Conservation (phyloP, 176 grass and related monocot genomes). For the Oryza brachyantha region DNA sequence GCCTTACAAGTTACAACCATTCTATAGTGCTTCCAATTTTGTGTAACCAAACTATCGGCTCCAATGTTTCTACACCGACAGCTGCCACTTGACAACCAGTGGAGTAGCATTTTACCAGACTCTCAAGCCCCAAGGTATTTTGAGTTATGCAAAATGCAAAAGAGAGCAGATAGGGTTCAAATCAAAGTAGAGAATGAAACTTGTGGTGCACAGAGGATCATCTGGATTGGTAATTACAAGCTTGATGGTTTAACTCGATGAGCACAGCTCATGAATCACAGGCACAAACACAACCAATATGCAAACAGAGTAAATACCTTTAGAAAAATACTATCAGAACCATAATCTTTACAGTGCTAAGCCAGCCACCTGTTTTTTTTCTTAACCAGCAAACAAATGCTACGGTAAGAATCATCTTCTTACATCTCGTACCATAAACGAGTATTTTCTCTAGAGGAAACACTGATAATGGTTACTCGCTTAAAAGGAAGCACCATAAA, state of each 20-base stretch:
- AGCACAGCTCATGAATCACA: not conserved
- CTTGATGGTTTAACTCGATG: not conserved
- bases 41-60: too few relatives aligned
- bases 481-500: constrained; percentile 38
- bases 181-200: too few relatives aligned
- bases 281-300: too few relatives aligned
- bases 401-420: constrained; percentile 6
- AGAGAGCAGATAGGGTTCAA: too few relatives aligned
- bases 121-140: too few relatives aligned
- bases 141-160: too few relatives aligned
- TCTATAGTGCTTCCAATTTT: too few relatives aligned
- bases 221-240: too few relatives aligned
- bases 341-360: constrained; percentile 16
- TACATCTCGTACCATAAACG: constrained; percentile 51
- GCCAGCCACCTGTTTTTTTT: constrained; percentile 19
- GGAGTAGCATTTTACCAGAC: too few relatives aligned
- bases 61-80: too few relatives aligned
- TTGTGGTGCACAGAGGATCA: too few relatives aligned
- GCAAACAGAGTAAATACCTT: not conserved
- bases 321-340: not conserved
- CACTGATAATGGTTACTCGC: not conserved
- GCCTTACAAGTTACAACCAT: not conserved
- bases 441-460: constrained; percentile 18
- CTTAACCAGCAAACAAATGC: constrained; percentile 26
- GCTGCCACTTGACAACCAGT: too few relatives aligned